Percentiles rank a stretch among this genome's conserved stretches.
These are phyloP conservation scores for Trichomonas gallinae DNA, from an alignment of 208 protist genomes.

Conservation along the genomic window DNA sequence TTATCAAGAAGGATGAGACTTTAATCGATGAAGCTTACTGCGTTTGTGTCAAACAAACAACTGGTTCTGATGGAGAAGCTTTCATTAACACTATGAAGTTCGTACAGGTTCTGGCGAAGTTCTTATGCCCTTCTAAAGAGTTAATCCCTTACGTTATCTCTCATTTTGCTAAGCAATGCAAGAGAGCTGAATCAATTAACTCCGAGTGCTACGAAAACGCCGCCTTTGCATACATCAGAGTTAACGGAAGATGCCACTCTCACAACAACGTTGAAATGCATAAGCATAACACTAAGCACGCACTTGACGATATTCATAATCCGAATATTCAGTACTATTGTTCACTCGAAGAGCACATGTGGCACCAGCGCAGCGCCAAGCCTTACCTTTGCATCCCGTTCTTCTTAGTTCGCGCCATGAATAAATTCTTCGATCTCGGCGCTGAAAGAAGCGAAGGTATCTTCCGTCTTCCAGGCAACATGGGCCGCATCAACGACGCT, in stretches of 20 bases:
- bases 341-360: background rate
- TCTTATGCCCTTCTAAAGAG: too few species aligned
- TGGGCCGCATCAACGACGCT: background rate
- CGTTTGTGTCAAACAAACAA: too few species aligned
- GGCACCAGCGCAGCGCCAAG: background rate
- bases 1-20: too few species aligned
- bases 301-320: background rate
- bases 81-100: too few species aligned
- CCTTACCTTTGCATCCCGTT: background rate
- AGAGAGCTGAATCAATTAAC: too few species aligned
- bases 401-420: background rate
- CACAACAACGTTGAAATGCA: background rate
- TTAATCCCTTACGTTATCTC: too few species aligned
- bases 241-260: background rate
- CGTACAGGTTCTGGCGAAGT: too few species aligned
- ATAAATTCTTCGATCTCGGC: background rate
- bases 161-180: too few species aligned
- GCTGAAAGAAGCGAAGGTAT: background rate
- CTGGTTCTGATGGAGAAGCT: too few species aligned
- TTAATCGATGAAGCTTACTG: too few species aligned
- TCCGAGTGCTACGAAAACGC: background rate
- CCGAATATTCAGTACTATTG: background rate
- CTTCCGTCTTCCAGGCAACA: background rate
- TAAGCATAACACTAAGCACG: background rate
- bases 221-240: background rate